Base-by-base conservation (phyloP, 129 eudicot genomes). In the Pittosporum tobira region DNA sequence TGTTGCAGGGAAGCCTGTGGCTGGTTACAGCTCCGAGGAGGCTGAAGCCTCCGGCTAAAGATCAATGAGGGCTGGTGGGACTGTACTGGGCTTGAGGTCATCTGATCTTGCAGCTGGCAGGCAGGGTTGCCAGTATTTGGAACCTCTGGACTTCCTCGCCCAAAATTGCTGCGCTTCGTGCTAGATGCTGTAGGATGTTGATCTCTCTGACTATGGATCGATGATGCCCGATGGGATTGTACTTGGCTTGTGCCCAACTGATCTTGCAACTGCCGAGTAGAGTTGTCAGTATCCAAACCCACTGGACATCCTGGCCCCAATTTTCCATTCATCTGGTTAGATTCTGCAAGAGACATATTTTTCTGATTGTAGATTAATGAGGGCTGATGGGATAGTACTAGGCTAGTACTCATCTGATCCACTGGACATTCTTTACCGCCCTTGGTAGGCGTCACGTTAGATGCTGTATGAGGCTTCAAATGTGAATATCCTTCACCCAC, bases 361-460 rank as follows among this genome's bases (percentile, higher is more conserved):
- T n/a, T n/a, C n/a, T n/a, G n/a, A n/a, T n/a, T n/a, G n/a, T n/a
- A n/a, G n/a, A n/a, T n/a, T n/a, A n/a, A n/a, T n/a, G n/a, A n/a
- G n/a, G n/a, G n/a, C n/a, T 5, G 31, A 23, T 25, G 30, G 22
- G 5, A 30, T 8, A 23, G 30, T n/a, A n/a, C n/a, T n/a, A n/a
- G n/a, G n/a, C n/a, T n/a, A n/a, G n/a, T n/a, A n/a, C n/a, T n/a
- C n/a, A n/a, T n/a, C n/a, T n/a, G n/a, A n/a, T n/a, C 57, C 34
- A 21, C 57, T 25, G 57, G 15, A 51, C 34, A 51, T 51, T 21
- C 57, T 51, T 51, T 51, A 51, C 57, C 30, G 15, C 11, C 30
- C 57, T 2, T 25, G 20, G n/a, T n/a, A n/a, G n/a, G n/a, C n/a
- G n/a, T n/a, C n/a, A n/a, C n/a, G n/a, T n/a, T n/a, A n/a, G n/a